Percentiles rank a stretch among this genome's conserved stretches.
These are phyloP conservation scores for Orbilia blumenaviensis DNA, from an alignment of 2,329 filamentous ascomycete species.

Conservation along the genomic window DNA sequence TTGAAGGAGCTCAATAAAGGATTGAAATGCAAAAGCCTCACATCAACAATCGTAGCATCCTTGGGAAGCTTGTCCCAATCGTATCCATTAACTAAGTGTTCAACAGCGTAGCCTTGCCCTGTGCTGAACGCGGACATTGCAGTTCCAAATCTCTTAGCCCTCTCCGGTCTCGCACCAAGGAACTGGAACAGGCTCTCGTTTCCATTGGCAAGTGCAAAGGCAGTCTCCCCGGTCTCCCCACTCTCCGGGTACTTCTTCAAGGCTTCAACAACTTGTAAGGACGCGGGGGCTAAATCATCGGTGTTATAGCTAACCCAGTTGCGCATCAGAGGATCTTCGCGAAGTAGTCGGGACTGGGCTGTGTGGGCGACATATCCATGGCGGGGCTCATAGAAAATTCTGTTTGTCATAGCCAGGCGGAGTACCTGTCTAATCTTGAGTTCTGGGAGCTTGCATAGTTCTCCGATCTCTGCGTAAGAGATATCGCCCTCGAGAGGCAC, in stretches of 20 bases:
- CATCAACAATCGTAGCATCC: conserved; percentile 67
- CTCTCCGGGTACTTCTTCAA: conserved; percentile 58
- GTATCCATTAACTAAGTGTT: conserved; percentile 67
- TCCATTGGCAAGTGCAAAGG: conserved; percentile 58
- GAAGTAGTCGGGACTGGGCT: conserved; percentile 66
- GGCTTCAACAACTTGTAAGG: conserved; percentile 57
- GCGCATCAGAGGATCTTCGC: conserved; percentile 64
- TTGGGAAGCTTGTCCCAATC: conserved; percentile 64
- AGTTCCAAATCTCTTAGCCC: conserved; percentile 66
- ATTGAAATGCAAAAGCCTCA: conserved; percentile 56
- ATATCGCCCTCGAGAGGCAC: conserved; percentile 43
- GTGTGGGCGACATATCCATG: conserved; percentile 68
- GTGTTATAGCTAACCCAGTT: conserved; percentile 69
- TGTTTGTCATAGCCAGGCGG: conserved; percentile 69
- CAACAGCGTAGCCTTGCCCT: conserved; percentile 68
- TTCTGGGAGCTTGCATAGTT: conserved; percentile 57
- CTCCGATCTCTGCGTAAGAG: conserved; percentile 39
- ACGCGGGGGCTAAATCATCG: conserved; percentile 63
- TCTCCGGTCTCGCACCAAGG: conserved; percentile 57
- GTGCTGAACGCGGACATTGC: conserved; percentile 68
- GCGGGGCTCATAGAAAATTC: conserved; percentile 67
- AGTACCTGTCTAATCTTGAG: conserved; percentile 66
- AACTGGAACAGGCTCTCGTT: conserved; percentile 60
- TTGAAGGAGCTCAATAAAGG: neutral
- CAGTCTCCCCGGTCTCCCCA: conserved; percentile 57